Conservation (phyloP, 2,329 filamentous ascomycete genomes). For the Pseudogymnoascus sp. region DNA sequence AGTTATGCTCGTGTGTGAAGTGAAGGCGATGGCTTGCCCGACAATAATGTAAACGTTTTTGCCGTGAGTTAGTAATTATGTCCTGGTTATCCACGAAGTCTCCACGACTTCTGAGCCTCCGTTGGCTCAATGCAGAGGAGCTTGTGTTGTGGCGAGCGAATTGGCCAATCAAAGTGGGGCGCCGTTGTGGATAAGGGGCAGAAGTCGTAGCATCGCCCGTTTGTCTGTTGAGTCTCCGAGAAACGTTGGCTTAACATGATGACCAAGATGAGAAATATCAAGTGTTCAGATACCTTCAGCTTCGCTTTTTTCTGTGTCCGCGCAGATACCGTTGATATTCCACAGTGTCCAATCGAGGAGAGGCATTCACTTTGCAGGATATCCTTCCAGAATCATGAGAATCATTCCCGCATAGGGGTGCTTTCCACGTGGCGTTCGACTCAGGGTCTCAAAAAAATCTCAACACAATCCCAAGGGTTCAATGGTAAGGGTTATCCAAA, state of each 20-base stretch:
- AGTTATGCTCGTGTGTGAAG: background rate
- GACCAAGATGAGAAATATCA: background rate
- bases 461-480: conserved; percentile 1
- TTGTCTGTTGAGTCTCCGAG: background rate
- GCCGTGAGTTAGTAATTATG: conserved; percentile 6
- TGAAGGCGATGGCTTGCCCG: background rate
- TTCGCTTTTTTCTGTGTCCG: background rate
- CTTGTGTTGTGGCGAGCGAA: conserved; percentile 2
- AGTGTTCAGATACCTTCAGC: background rate
- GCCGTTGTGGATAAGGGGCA: conserved; percentile 1
- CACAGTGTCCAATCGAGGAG: background rate
- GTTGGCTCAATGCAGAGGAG: conserved; percentile 1
- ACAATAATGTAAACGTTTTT: background rate
- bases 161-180: conserved; percentile 7
- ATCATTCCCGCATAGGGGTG: conserved; percentile 1
- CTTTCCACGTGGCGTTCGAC: conserved; percentile 4
- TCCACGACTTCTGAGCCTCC: conserved; percentile 3
- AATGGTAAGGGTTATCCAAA: background rate
- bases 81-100: conserved; percentile 1
- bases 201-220: background rate
- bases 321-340: background rate
- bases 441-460: background rate
- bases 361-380: background rate
- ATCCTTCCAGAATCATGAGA: background rate
- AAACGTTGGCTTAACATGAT: background rate